Evolutionary conservation across 495 filamentous ascomycete genomes (phyloP), one percentile per base, ranked within the genome.

Genomic region (Aspergillus egyptiacus): DNA sequence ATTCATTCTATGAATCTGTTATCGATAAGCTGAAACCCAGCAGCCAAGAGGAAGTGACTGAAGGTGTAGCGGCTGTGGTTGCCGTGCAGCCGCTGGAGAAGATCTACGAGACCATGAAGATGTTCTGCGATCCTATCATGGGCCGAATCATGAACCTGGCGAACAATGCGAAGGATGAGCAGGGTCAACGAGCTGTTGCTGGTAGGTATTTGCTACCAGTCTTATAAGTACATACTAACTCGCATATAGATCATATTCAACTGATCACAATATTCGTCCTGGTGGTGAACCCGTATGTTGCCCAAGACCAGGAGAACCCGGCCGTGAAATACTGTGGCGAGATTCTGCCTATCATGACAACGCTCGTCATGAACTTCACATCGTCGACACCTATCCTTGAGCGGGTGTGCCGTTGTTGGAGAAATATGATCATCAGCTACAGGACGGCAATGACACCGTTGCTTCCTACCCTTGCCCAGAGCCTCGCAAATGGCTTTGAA

Each of bases 321-420:
- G 91, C 88, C 0, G 91, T 99, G 28, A 91, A 89, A 58, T 99
- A 97, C 66, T 96, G 91, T 74, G 78, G 89, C 51, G 89, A 96
- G 61, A 86, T 97, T 27, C 84, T 96, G 64, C 88, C 87, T 5
- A 78, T 96, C 35, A 73, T 97, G 56, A 77, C 86, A 11, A 85
- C 82, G 5, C 86, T 99, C 49, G 79, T 87, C 32, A 83, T 91
- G 57, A 89, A 81, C 65, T 97, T 96, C 65, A 79, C 85, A 49
- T 71, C 79, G 48, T 95, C 86, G 49, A 68, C 83, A 2, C 93
- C 93, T 6, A 94, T 99, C 46, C 83, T 91, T 53, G 93, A 99
- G 71, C 80, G 91, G 14, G 78, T 99, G 17, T 96, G 90, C 65
- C 79, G 93, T 39, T 96, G 87, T 72, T 99, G 89, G 87, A 79